A percentile compares a stretch with the other conserved stretches of the same genome.
These are phyloP conservation scores for Amyloporia xantha DNA, from an alignment of 768 basidiomycete genomes.

Conservation along the genomic window DNA sequence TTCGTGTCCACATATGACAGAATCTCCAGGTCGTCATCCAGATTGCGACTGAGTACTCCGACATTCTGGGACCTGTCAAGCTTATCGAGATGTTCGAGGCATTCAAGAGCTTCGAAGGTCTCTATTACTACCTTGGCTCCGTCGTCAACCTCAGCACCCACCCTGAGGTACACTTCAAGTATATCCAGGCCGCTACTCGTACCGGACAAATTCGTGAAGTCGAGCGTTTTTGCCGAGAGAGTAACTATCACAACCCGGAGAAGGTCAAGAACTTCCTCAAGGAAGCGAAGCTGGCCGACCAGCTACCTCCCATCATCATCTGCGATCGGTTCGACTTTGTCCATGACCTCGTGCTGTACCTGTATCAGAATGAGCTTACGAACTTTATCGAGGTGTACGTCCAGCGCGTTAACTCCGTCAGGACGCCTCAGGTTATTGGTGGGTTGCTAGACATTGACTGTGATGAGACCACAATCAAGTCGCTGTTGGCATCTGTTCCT, in stretches of 20 bases:
- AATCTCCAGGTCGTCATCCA: slow-evolving; percentile 95
- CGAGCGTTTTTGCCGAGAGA: slow-evolving; percentile 96
- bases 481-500: slow-evolving; percentile 86
- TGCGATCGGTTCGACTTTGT: slow-evolving; percentile 99
- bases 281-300: slow-evolving; percentile 93
- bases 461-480: slow-evolving; percentile 93
- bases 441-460: slow-evolving; percentile 97
- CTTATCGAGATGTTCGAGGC: slow-evolving; percentile 98
- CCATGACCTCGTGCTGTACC: slow-evolving; percentile 95
- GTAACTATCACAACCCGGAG: slow-evolving; percentile 96
- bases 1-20: slow-evolving; percentile 93
- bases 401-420: slow-evolving; percentile 92
- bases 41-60: slow-evolving; percentile 98
- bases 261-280: slow-evolving; percentile 99
- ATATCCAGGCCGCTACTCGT: slow-evolving; percentile 96
- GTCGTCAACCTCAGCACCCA: slow-evolving; percentile 96
- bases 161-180: slow-evolving; percentile 98
- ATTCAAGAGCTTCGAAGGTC: slow-evolving; percentile 96
- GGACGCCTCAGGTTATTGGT: slow-evolving; percentile 96
- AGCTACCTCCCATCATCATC: slow-evolving; percentile 97
- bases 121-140: slow-evolving; percentile 98
- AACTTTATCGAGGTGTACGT: slow-evolving; percentile 99
- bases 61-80: slow-evolving; percentile 94
- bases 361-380: slow-evolving; percentile 94
- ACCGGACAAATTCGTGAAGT: slow-evolving; percentile 99